These are phyloP conservation scores for Petrea volubilis DNA, from an alignment of 257 asterid species.

Conservation along the genomic window DNA sequence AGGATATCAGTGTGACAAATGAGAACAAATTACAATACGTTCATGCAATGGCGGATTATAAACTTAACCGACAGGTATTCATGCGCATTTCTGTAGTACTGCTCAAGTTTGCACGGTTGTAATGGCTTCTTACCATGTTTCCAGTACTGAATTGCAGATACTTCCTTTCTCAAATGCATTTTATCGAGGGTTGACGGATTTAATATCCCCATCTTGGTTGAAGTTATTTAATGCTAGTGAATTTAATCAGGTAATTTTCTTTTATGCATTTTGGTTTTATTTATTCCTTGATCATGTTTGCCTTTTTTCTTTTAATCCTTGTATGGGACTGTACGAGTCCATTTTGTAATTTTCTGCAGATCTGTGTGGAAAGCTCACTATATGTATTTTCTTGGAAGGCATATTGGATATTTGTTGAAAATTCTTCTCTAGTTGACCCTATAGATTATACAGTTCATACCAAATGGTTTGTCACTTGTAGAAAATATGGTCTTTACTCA, in stretches of 20 bases:
- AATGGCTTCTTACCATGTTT: conserved; percentile 31
- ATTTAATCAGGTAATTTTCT: conserved; percentile 82
- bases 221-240: conserved; percentile 91
- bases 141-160: conserved; percentile 57
- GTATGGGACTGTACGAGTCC: conserved; percentile 14
- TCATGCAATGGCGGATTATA: conserved; percentile 95
- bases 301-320: not conserved
- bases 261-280: conserved; percentile 18
- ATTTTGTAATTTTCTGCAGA: conserved; percentile 10
- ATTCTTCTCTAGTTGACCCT: conserved; percentile 1
- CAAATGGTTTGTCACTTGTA: not conserved
- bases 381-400: not conserved
- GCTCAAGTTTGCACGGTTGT: conserved; percentile 23
- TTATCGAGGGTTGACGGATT: conserved; percentile 86
- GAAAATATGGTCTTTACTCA: conserved; percentile 2
- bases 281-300: conserved; percentile 6
- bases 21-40: conserved; percentile 96
- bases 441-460: not conserved
- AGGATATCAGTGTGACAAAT: conserved; percentile 71
- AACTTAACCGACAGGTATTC: conserved; percentile 92
- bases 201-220: conserved; percentile 95
- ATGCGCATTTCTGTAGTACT: conserved; percentile 20
- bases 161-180: conserved; percentile 96
- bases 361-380: conserved; percentile 9
- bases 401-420: not conserved